These are phyloP conservation scores for Dendryphion nanum DNA, from an alignment of 2,329 filamentous ascomycete species.

Conservation along the genomic window DNA sequence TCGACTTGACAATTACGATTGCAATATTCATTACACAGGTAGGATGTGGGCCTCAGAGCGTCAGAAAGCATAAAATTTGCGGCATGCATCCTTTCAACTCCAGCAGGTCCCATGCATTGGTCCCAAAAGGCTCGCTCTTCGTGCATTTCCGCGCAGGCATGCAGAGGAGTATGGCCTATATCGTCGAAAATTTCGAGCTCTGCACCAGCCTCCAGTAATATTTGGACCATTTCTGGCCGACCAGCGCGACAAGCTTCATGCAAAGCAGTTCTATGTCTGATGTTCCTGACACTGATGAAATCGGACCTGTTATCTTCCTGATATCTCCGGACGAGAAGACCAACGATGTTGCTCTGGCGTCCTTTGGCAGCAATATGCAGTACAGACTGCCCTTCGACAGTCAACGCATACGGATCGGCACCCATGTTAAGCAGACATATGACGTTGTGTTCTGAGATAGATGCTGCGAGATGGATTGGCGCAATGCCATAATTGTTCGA, in stretches of 20 bases:
- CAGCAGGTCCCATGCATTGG: not conserved
- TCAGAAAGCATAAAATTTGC: conserved; percentile 1
- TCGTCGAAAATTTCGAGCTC: conserved; percentile 1
- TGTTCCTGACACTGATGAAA: conserved; percentile 7
- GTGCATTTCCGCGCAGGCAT: not conserved
- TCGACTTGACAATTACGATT: not conserved
- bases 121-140: not conserved
- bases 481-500: conserved; percentile 10
- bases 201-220: conserved; percentile 13
- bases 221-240: conserved; percentile 8
- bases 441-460: conserved; percentile 15
- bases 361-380: conserved; percentile 43
- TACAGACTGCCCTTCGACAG: conserved; percentile 36
- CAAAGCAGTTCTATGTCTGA: conserved; percentile 6
- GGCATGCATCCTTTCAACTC: not conserved
- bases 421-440: conserved; percentile 36
- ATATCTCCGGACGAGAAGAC: conserved; percentile 14
- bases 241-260: conserved; percentile 14
- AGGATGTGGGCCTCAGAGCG: no score
- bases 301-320: not conserved
- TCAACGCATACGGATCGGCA: conserved; percentile 32
- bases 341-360: conserved; percentile 36
- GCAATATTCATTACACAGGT: not conserved
- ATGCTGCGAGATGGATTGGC: conserved; percentile 13
- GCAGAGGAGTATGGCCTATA: not conserved